Evolutionary conservation across 768 basidiomycete species (phyloP).

Genomic region (Jaapia argillacea): DNA sequence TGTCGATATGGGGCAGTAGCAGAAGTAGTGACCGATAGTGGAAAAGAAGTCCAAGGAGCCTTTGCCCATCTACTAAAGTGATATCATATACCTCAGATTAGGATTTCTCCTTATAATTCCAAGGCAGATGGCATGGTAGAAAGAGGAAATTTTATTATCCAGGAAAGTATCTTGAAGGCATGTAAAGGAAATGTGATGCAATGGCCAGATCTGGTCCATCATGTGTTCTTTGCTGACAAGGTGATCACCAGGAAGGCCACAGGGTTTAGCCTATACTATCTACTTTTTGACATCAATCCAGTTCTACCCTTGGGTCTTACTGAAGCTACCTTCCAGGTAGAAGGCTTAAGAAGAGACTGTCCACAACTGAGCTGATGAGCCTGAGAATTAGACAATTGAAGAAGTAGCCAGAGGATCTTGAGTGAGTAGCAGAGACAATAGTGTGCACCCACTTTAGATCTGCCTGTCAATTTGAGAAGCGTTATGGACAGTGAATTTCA

Average conservation of each 20-base stretch:
- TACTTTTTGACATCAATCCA: constrained; percentile 14
- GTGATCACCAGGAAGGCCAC: too few species aligned
- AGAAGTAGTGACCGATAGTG: too few species aligned
- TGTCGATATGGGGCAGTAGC: constrained; percentile 19
- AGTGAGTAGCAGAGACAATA: constrained; percentile 8
- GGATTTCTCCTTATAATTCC: constrained; percentile 27
- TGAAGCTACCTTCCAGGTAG: too few species aligned
- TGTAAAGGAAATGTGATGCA: constrained; percentile 9
- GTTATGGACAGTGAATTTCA: constrained; percentile 8
- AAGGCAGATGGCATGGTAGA: too few species aligned
- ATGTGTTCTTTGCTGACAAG: background rate
- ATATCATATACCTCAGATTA: too few species aligned
- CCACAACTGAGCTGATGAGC: constrained; percentile 16
- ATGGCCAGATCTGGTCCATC: constrained; percentile 13
- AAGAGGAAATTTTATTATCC: constrained; percentile 18
- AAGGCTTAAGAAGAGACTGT: constrained; percentile 11
- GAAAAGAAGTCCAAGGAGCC: constrained; percentile 13
- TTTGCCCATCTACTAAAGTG: constrained; percentile 10
- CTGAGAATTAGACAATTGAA: constrained; percentile 16
- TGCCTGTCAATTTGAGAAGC: constrained; percentile 17
- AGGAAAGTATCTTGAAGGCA: constrained; percentile 21
- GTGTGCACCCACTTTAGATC: constrained; percentile 11
- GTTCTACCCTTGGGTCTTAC: constrained; percentile 23
- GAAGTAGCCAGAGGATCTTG: constrained; percentile 14
- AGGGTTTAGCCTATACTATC: too few species aligned